phyloP scores from a whole-genome alignment of 306 rosid species.

The Pueraria montana region DNA sequence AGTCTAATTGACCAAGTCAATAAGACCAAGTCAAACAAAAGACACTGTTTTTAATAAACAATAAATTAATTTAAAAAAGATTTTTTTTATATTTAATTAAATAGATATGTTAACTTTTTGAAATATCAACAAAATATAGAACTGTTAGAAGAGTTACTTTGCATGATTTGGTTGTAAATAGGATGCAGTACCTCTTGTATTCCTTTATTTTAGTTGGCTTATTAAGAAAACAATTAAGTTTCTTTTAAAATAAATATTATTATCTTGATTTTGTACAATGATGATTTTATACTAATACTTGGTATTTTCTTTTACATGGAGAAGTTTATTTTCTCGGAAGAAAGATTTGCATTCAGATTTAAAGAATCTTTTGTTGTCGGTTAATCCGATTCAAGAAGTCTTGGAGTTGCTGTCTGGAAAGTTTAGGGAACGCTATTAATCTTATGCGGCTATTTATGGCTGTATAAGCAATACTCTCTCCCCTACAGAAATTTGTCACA shows the following conservation, averaged over 20 bases:
- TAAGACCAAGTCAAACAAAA: too few relatives aligned
- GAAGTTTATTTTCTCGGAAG: not conserved
- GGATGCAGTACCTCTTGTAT: not conserved
- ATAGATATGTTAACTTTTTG: too few relatives aligned
- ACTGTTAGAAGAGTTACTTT: not conserved
- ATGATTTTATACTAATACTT: not conserved
- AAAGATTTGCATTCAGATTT: constrained; percentile 14
- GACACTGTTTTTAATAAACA: too few relatives aligned
- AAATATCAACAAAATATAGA: too few relatives aligned
- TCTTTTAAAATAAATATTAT: not conserved
- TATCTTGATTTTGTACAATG: not conserved
- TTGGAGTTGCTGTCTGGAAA: not conserved
- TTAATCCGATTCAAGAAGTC: not conserved
- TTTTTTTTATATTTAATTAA: too few relatives aligned
- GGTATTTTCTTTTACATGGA: not conserved
- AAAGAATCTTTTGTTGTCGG: not conserved
- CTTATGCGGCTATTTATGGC: not conserved
- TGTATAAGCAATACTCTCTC: not conserved
- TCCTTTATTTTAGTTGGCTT: constrained; percentile 3
- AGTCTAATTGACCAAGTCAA: too few relatives aligned
- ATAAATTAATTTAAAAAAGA: too few relatives aligned
- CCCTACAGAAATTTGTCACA: not conserved
- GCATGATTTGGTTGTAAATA: not conserved
- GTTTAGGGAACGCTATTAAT: not conserved
- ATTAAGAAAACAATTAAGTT: not conserved